Base-by-base conservation (phyloP, 1,284 basidiomycete species). In the Inonotus hispidus region DNA sequence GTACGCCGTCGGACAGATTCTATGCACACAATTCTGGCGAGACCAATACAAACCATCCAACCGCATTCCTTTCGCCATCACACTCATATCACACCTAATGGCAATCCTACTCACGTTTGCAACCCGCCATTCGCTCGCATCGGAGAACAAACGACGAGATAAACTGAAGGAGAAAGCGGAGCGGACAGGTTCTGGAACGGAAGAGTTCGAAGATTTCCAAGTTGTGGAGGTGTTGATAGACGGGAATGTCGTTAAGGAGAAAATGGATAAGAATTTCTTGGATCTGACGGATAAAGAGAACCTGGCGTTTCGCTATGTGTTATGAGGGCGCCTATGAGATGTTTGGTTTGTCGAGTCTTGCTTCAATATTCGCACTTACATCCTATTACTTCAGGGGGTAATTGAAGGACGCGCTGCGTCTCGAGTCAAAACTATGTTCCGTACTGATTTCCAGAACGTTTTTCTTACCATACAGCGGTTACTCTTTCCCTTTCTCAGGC, bases 11-110 rank as follows among this genome's bases (percentile, higher is more conserved):
- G 67, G 66, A 37, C 71, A 74, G 61, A 65, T 71, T 35, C 59
- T 71, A 32, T 68, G 67, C 64, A 68, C 70, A 13, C 69, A 70
- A 53, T 69, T 69, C 63, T 71, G 69, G 69, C 65, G 65, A 43
- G 58, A 55, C 13, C 6, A 67, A 56, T 71, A 70, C 63, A 60
- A 59, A 27, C 69, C 70, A 3, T 56, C 63, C 7, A 66, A 70
- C 62, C 56, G 46, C 38, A 66, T 71, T 6, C 70, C 70, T 11
- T 71, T 65, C 64, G 60, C 50, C 41, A 70, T 71, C 61, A 65
- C 59, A 11, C 56, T 71, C 37, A 68, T 68, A 39, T 64, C 68
- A 2, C 64, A 70, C 60, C 59, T 65, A 43, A 41, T 45, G 21
- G 64, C 67, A 45, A 67, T 70, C 50, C 16, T 65, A 41, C 59